Evolutionary conservation across 805 yeast genomes (phyloP).

Genomic region (Candida silvicultrix): DNA sequence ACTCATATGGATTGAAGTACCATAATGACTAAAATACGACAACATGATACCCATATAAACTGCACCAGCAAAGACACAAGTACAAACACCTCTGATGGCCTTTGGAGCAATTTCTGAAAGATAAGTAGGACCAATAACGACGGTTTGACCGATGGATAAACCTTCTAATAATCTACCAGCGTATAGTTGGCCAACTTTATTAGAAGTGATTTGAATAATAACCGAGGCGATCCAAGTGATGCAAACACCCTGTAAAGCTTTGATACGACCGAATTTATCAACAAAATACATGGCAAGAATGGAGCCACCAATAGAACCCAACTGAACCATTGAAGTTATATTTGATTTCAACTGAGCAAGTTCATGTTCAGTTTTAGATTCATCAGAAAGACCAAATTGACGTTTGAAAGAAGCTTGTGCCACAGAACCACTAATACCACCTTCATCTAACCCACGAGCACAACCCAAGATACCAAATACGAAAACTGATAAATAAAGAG

Average conservation of each 20-base stretch:
- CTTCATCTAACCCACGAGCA: conserved; percentile 56
- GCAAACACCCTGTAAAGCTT: conserved; percentile 39
- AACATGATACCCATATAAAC: conserved; percentile 49
- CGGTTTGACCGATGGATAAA: conserved; percentile 49
- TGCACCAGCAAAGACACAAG: conserved; percentile 49
- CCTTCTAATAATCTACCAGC: conserved; percentile 54
- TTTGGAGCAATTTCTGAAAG: conserved; percentile 50
- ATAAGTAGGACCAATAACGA: conserved; percentile 50
- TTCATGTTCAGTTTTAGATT: conserved; percentile 25
- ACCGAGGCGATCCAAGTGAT: conserved; percentile 39
- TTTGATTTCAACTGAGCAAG: conserved; percentile 43
- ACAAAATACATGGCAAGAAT: conserved; percentile 40
- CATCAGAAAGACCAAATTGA: conserved; percentile 39
- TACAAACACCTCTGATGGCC: conserved; percentile 44
- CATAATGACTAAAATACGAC: conserved; percentile 44
- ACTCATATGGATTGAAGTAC: conserved; percentile 40
- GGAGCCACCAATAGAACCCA: conserved; percentile 51
- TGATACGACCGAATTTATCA: conserved; percentile 46
- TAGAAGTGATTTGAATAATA: conserved; percentile 41
- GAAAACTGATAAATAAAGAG: conserved; percentile 38
- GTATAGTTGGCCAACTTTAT: conserved; percentile 41
- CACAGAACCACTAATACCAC: conserved; percentile 39
- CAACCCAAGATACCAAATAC: conserved; percentile 51
- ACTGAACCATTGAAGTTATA: conserved; percentile 52
- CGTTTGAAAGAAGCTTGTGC: conserved; percentile 36